phyloP scores from a whole-genome alignment of 1,284 basidiomycete species.

The Boletus albobrunnescens region DNA sequence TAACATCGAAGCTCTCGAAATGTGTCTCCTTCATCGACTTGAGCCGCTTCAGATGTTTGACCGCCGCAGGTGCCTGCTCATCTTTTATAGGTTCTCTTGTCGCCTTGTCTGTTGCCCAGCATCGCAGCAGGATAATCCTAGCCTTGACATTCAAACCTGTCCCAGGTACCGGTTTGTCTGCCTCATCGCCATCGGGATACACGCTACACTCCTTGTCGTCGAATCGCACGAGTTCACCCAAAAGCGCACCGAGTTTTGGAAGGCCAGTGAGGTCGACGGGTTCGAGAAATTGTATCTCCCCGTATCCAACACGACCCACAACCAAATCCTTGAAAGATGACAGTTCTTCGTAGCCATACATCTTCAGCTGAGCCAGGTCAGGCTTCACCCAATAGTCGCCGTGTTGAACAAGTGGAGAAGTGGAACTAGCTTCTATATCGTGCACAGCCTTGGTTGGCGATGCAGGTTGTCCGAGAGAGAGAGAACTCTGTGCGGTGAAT shows the following conservation, averaged over 20 bases:
- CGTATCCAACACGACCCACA: constrained; percentile 88
- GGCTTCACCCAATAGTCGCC: constrained; percentile 91
- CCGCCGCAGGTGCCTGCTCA: constrained; percentile 62
- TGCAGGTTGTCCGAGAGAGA: constrained; percentile 27
- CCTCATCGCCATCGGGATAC: constrained; percentile 83
- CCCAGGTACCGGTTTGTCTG: constrained; percentile 78
- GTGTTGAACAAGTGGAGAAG: constrained; percentile 50
- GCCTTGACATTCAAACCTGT: constrained; percentile 89
- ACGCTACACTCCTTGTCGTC: constrained; percentile 90
- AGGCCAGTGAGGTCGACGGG: constrained; percentile 91
- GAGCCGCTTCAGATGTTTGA: constrained; percentile 81
- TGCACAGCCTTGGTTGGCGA: constrained; percentile 21
- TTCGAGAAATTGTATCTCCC: constrained; percentile 86
- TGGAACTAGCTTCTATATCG: constrained; percentile 34
- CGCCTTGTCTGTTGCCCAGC: constrained; percentile 90
- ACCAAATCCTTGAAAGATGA: constrained; percentile 69
- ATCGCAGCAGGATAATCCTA: constrained; percentile 73
- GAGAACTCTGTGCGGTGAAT: constrained; percentile 45
- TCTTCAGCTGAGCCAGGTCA: constrained; percentile 65
- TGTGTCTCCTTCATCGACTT: constrained; percentile 82
- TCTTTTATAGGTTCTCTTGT: constrained; percentile 91
- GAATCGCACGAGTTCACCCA: constrained; percentile 87
- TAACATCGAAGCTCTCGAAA: constrained; percentile 80
- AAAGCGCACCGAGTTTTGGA: constrained; percentile 73
- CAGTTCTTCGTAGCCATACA: constrained; percentile 70